Evolutionary conservation across 1,284 basidiomycete genomes (phyloP).

Genomic region (Malassezia dermatis): DNA sequence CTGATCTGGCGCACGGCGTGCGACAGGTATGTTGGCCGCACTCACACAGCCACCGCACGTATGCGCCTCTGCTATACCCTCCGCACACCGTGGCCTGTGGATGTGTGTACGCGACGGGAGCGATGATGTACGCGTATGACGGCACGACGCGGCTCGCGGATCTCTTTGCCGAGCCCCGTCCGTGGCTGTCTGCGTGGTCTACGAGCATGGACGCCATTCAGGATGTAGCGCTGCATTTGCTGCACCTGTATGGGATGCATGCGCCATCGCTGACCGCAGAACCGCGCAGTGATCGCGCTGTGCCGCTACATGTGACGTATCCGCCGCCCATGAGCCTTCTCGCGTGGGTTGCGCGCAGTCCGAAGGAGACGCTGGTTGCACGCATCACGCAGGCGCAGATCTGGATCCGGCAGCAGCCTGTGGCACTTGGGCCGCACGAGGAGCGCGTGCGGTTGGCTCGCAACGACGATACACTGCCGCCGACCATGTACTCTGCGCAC

Average conservation of each 20-base stretch:
- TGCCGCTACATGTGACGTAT: slow-evolving; percentile 9
- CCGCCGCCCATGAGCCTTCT: slow-evolving; percentile 15
- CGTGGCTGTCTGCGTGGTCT: slow-evolving; percentile 12
- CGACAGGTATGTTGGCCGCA: slow-evolving; percentile 20
- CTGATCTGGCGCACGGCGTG: slow-evolving; percentile 39
- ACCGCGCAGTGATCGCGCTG: not conserved
- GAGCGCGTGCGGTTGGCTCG: not conserved
- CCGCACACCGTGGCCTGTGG: slow-evolving; percentile 36
- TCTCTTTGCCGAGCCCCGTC: not conserved
- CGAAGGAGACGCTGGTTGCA: not conserved
- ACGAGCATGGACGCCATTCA: slow-evolving; percentile 25
- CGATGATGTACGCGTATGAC: slow-evolving; percentile 17
- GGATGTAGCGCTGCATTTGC: slow-evolving; percentile 8
- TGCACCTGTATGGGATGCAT: slow-evolving; percentile 4
- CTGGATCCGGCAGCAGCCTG: not conserved
- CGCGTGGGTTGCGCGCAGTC: not conserved
- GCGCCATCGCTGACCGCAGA: not conserved
- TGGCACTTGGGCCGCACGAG: not conserved
- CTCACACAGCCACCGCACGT: slow-evolving; percentile 24
- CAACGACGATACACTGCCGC: slow-evolving; percentile 1
- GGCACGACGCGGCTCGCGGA: not conserved
- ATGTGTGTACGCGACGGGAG: slow-evolving; percentile 24
- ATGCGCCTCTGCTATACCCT: slow-evolving; percentile 34
- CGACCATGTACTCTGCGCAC: slow-evolving; percentile 2
- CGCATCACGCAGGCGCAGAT: slow-evolving; percentile 12